These are phyloP conservation scores for Coemansia sp. DNA, from an alignment of 192 early-diverging fungal species.

Conservation along the genomic window DNA sequence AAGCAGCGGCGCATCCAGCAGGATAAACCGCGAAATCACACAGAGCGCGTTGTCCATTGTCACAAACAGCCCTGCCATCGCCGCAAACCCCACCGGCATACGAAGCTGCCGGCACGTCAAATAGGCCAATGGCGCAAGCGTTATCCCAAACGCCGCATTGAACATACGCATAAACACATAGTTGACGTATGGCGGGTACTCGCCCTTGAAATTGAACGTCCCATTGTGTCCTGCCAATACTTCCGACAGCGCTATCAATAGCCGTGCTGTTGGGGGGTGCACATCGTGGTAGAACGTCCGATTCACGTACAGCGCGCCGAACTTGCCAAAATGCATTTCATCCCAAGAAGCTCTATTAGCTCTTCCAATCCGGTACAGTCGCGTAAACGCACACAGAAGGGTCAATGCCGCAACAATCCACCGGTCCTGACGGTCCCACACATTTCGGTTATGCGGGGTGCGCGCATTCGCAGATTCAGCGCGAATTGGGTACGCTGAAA, in stretches of 20 bases:
- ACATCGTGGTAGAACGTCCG: constrained; percentile 94
- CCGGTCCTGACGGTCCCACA: constrained; percentile 33
- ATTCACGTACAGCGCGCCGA: constrained; percentile 88
- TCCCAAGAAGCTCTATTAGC: too few species aligned
- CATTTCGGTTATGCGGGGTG: constrained; percentile 58
- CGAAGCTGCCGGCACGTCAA: constrained; percentile 76
- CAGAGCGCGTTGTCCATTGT: constrained; percentile 64
- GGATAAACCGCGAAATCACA: constrained; percentile 87
- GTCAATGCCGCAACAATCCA: constrained; percentile 43
- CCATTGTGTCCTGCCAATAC: constrained; percentile 62
- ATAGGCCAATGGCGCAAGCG: constrained; percentile 88
- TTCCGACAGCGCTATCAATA: constrained; percentile 64
- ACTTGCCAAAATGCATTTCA: constrained; percentile 65
- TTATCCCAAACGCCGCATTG: constrained; percentile 86
- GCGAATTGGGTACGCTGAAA: too few species aligned
- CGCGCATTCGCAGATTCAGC: too few species aligned
- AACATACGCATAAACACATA: constrained; percentile 90
- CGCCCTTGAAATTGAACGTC: constrained; percentile 87
- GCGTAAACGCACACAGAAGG: constrained; percentile 23
- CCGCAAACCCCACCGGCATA: constrained; percentile 63
- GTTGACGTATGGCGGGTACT: constrained; percentile 82
- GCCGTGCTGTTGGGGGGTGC: constrained; percentile 88
- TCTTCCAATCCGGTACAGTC: constrained; percentile 37
- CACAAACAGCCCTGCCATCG: constrained; percentile 76
- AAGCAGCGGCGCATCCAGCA: constrained; percentile 93